Base-by-base conservation (phyloP, 2,329 filamentous ascomycete species). In the Hypoxylon sp. region DNA sequence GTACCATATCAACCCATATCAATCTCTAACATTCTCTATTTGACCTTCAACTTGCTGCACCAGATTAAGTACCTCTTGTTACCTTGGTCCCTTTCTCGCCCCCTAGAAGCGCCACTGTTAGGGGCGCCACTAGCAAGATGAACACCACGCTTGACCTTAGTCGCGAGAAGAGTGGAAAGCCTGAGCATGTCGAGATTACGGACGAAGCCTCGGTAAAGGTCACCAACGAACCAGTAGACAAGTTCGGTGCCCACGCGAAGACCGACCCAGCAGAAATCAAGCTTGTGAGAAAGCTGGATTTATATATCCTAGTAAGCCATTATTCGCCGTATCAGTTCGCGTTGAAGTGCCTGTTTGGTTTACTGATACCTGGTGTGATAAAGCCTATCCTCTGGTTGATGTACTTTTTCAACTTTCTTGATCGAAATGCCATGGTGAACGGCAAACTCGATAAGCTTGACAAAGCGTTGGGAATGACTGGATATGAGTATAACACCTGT, bases 361-460 rank as follows among this genome's bases (percentile, higher is more conserved):
- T 49, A 20, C 61, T 57, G 11, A 63, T 25, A 22, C n/a, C 11
- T 56, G 6, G 2, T 20, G 11, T 17, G 31, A 13, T 3, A 14
- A 44, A 76, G 77, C 80, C 80, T 10, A 77, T 73, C 13, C 70
- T 81, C 4, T 81, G 79, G 78, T 58, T 75, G 22, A 80, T 78
- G 72, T 66, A 73, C 61, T 71, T 76, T 57, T 66, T 77, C 56
- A 79, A 76, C 66, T 78, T 77, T 50, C 73, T 80, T 11, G 78
- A 79, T 59, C 74, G 79, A 27, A 79, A 78, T 65, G 84, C 87
- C 66, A 87, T 88, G 66, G 85, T 86, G 7, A 84, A 74, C 25
- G 83, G 80, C 2, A 75, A 77, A 55, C 73, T 85, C 42, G 80
- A 81, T 3, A 80, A 81, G 14, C 75, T 85, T 31, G 77, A 81